These are phyloP conservation scores for Sporothrix sp. DNA, from an alignment of 2,329 filamentous ascomycete species.

Conservation along the genomic window DNA sequence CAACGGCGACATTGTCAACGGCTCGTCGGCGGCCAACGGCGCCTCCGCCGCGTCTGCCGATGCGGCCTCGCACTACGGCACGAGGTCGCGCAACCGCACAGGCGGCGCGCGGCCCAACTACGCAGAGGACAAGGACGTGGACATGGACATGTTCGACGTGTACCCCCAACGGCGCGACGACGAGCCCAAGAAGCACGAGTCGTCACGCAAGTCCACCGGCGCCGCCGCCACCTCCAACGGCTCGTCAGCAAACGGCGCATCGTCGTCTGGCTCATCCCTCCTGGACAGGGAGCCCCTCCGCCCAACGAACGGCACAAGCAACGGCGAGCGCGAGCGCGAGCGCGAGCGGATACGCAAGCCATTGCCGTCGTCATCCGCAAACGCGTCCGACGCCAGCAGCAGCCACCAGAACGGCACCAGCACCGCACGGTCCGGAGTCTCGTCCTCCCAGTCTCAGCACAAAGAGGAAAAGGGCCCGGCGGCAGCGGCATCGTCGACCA, in stretches of 20 bases:
- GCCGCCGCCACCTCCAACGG: background rate
- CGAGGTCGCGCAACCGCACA: slow-evolving; percentile 81
- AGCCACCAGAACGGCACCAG: slow-evolving; percentile 18
- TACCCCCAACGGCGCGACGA: slow-evolving; percentile 45
- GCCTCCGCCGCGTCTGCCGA: background rate
- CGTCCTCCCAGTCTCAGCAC: slow-evolving; percentile 15
- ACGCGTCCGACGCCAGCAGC: slow-evolving; percentile 15
- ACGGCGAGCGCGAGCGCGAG: slow-evolving; percentile 6
- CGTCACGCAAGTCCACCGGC: slow-evolving; percentile 25
- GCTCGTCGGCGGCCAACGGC: background rate
- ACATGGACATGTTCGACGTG: slow-evolving; percentile 74
- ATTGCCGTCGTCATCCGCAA: slow-evolving; percentile 17
- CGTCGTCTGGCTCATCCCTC: slow-evolving; percentile 4
- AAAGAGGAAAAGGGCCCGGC: slow-evolving; percentile 21
- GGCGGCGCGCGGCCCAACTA: slow-evolving; percentile 81
- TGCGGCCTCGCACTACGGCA: slow-evolving; percentile 59
- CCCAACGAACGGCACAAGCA: slow-evolving; percentile 10
- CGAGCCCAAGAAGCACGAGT: slow-evolving; percentile 47
- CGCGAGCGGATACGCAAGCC: slow-evolving; percentile 16
- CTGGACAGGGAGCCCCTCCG: slow-evolving; percentile 13
- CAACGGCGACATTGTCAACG: slow-evolving; percentile 24
- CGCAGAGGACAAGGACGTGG: slow-evolving; percentile 84
- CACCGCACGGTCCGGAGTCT: slow-evolving; percentile 4
- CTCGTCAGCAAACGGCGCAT: background rate
- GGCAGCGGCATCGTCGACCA: slow-evolving; percentile 18